Base-by-base conservation (phyloP, 2,329 filamentous ascomycete species). In the Berkeleyomyces basicola region DNA sequence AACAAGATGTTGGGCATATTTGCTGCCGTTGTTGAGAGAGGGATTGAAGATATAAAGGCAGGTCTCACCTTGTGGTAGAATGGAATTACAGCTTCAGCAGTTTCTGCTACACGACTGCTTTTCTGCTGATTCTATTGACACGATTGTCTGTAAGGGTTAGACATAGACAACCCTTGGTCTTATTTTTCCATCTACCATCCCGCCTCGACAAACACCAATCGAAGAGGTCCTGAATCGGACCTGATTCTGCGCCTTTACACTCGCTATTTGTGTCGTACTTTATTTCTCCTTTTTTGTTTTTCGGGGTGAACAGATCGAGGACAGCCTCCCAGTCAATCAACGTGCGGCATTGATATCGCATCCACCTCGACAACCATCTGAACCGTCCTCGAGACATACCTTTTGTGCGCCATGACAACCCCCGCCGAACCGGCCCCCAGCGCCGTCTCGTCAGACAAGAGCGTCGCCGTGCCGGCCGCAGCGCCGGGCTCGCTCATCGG, bases 401-500 rank as follows among this genome's bases (percentile, higher is more conserved):
- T 23, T 46, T 14, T 4, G 31, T 7, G 31, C 58, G 44, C 43
- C 51, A 55, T 57, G 59, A 39, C 58, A 7, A 31, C 62, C 10
- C 40, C 51, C 7, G 47, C 53, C 16, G 51, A 53, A 9, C 9
- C 36, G 37, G 33, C 55, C 47, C 44, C 57, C 36, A 49, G 31
- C 46, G 51, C 36, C n/a, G 37, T 55, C 33, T 37, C 62, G 14
- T 51, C 55, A 2, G 44, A 58, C 10, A 61, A 59, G 9, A 11
- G 59, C 4, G 55, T 62, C 10, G 57, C 53, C 7, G 6, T 39
- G 14, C 42, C 58, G 6, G 61, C 65, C 36, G 65, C 66, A 10
- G 66, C 61, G 3, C 68, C 68, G 7, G 65, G 62, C 42, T 23
- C 16, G 9, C 62, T 69, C 16, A 65, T 65, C 51, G 66, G 66